Evolutionary conservation across 768 basidiomycete species (phyloP).

Genomic region (Hysterangium stoloniferum): DNA sequence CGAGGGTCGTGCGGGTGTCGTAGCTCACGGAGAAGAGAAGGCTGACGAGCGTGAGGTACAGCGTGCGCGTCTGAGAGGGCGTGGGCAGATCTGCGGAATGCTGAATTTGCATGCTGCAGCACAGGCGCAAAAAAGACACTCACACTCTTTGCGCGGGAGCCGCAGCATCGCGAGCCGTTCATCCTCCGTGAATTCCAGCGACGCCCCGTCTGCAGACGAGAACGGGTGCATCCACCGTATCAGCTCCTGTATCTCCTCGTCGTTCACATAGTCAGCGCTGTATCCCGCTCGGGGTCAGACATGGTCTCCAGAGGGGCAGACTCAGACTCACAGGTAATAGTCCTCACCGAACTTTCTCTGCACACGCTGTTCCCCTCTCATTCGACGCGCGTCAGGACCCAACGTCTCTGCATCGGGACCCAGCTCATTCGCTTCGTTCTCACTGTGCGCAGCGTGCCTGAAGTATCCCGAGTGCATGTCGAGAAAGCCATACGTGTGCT

Average conservation of each 20-base stretch:
- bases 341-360: constrained; percentile 78
- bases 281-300: background rate
- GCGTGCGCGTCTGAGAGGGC: constrained; percentile 42
- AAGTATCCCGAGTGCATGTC: constrained; percentile 72
- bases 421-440: constrained; percentile 79
- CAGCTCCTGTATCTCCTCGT: constrained; percentile 66
- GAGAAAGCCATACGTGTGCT: constrained; percentile 68
- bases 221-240: constrained; percentile 59
- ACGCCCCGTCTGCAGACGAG: constrained; percentile 21
- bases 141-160: constrained; percentile 47
- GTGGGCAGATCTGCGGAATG: constrained; percentile 49
- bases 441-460: constrained; percentile 57
- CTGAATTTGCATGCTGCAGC: background rate
- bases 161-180: constrained; percentile 61
- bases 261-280: constrained; percentile 78
- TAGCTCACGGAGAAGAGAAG: constrained; percentile 78
- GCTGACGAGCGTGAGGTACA: constrained; percentile 64
- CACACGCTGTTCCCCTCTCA: constrained; percentile 51
- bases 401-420: constrained; percentile 58
- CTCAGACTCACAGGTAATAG: constrained; percentile 61
- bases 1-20: constrained; percentile 68
- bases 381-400: constrained; percentile 41
- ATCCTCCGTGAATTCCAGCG: constrained; percentile 56
- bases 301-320: constrained; percentile 8
- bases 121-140: constrained; percentile 14